A percentile compares a stretch with the other conserved stretches of the same genome.
phyloP scores from a whole-genome alignment of 1,284 basidiomycete genomes.

The Termitomyces sp. region DNA sequence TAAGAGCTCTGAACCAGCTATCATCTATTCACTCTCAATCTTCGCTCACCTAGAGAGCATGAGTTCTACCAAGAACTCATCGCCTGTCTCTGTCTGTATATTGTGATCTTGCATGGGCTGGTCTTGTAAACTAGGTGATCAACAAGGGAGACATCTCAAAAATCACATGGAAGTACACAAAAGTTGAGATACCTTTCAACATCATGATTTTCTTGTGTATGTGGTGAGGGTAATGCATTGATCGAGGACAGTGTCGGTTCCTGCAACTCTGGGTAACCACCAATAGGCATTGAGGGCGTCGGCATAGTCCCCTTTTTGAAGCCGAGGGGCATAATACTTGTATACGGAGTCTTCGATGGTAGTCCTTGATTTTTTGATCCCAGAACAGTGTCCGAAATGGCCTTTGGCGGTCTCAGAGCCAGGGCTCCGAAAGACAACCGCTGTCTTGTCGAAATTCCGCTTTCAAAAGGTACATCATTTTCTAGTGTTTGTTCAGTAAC shows the following conservation, averaged over 20 bases:
- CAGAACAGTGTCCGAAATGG: slow-evolving; percentile 19
- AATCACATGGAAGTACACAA: background rate
- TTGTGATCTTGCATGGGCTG: background rate
- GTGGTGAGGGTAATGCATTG: background rate
- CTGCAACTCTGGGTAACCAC: background rate
- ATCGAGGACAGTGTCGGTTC: slow-evolving; percentile 4
- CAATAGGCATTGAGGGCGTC: slow-evolving; percentile 2
- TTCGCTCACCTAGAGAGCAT: background rate
- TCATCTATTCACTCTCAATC: too few species aligned
- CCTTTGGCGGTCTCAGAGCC: slow-evolving; percentile 26
- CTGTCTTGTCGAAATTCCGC: slow-evolving; percentile 43
- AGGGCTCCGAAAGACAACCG: slow-evolving; percentile 38
- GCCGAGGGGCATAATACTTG: slow-evolving; percentile 24
- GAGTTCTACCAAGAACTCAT: background rate
- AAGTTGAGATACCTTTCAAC: background rate
- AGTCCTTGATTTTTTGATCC: slow-evolving; percentile 12
- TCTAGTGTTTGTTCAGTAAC: background rate
- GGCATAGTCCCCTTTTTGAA: slow-evolving; percentile 37
- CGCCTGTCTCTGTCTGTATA: background rate
- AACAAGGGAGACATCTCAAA: background rate
- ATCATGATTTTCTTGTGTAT: background rate
- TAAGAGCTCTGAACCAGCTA: background rate
- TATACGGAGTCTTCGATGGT: slow-evolving; percentile 9
- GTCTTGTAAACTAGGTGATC: background rate
- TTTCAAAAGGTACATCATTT: slow-evolving; percentile 22